Evolutionary conservation across 306 rosid genomes (phyloP), one percentile per base, ranked within the genome.

Genomic region (Albizia julibrissin): DNA sequence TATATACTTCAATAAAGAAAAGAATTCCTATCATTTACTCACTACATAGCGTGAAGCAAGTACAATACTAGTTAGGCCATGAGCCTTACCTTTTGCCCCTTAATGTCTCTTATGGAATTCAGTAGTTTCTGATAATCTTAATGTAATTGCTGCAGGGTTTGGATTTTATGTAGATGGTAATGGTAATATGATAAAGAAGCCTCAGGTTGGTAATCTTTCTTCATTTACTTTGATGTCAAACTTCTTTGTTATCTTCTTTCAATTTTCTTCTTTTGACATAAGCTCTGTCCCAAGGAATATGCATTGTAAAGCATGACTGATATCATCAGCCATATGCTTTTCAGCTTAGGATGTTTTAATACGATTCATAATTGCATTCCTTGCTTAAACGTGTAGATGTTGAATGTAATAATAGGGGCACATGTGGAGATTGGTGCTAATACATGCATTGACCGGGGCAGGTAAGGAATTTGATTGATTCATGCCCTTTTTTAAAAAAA

Each of bases 391-490:
- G 64, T 61, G 68, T 76, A 95, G 99, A 81, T 86, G 85, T 80
- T 95, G 92, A 89, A 95, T 84, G 97, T 89, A 40, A 87, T 83
- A 81, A 83, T 95, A 50, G 97, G 98, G 65, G 87, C 85, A 83
- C 39, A 84, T 74, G 98, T 95, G 72, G 99, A 95, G 85, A 90
- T 93, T 76, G 98, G 98, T 81, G 93, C 98, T 83, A 95, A 89
- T 84, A 88, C 99, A 65, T 93, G 98, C 86, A 89, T 95, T 82
- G 98, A 95, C 85, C 85, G 97, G 85, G 99, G 99, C 79, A 95
- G 98, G 98, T 93, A 69, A 83, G 83, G 80, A 67, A 34, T 84
- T 66, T 74, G 66, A 40, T 68, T 33, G 21, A 5, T 43, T 71
- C 69, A 27, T 71, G 21, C 64, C 49, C 46, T 74, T 14, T 33